phyloP scores from a whole-genome alignment of 2,329 filamentous ascomycete genomes.

The Apiospora marii region DNA sequence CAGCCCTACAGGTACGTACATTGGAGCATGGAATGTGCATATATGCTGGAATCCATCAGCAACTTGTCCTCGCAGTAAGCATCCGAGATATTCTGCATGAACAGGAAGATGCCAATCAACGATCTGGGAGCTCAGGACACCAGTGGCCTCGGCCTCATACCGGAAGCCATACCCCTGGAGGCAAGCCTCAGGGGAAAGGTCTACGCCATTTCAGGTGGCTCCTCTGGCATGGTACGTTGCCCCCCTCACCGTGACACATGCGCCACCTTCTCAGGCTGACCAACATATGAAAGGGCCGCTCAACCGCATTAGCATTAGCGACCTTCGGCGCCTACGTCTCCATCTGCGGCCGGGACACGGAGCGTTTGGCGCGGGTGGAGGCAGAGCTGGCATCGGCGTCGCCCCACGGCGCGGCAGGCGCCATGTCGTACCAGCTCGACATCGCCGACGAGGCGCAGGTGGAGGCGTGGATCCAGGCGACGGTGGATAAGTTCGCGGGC shows the following conservation, averaged over 20 bases:
- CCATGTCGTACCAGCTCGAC: conserved; percentile 15
- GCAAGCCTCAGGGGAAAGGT: conserved; percentile 18
- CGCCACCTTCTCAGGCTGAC: neutral
- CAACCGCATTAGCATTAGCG: conserved; percentile 9
- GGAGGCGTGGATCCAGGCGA: conserved; percentile 30
- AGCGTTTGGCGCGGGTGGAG: neutral
- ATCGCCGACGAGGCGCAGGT: conserved; percentile 22
- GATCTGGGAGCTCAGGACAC: neutral
- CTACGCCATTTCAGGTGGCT: conserved; percentile 2
- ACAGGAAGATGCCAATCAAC: neutral
- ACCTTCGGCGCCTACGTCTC: conserved; percentile 18
- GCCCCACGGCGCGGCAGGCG: neutral
- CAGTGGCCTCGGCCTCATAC: neutral
- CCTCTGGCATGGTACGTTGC: conserved; percentile 1
- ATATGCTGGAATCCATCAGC: neutral
- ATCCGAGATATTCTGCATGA: neutral
- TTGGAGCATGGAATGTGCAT: no score
- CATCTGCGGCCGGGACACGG: conserved; percentile 10
- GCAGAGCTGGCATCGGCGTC: neutral
- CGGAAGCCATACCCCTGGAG: conserved; percentile 6
- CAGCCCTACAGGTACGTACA: neutral
- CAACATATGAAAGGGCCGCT: neutral
- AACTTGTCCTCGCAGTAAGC: neutral
- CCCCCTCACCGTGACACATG: neutral
- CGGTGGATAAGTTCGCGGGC: conserved; percentile 38